These are phyloP conservation scores for Alternaria angustiovoidea DNA, from an alignment of 2,329 filamentous ascomycete genomes.

Conservation along the genomic window DNA sequence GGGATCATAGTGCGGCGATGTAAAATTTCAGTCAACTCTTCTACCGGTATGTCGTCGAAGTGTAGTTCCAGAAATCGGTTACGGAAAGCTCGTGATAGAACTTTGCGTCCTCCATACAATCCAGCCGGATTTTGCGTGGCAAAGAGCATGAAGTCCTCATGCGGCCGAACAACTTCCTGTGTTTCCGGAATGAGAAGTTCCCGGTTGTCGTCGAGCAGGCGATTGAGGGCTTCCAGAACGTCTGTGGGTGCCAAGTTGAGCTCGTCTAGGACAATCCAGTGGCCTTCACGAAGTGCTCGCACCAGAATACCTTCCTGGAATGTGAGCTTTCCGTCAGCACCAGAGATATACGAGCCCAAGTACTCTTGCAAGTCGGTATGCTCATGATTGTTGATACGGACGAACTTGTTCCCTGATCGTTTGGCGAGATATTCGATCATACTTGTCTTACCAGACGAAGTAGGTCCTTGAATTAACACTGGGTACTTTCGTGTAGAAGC, in stretches of 20 bases:
- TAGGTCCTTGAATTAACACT: constrained; percentile 94
- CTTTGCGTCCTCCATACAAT: constrained; percentile 92
- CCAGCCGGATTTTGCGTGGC: constrained; percentile 97
- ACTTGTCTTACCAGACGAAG: constrained; percentile 96
- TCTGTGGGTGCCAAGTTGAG: constrained; percentile 96
- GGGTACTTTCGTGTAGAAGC: constrained; percentile 92
- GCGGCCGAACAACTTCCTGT: constrained; percentile 89
- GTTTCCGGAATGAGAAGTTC: constrained; percentile 97
- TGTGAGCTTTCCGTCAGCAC: constrained; percentile 79
- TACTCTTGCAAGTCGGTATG: constrained; percentile 99
- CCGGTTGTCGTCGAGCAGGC: constrained; percentile 93
- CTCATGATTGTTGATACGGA: constrained; percentile 99
- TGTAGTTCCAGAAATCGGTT: constrained; percentile 97
- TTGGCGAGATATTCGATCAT: constrained; percentile 99
- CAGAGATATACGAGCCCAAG: constrained; percentile 90
- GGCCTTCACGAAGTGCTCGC: constrained; percentile 87
- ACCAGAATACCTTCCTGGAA: constrained; percentile 96
- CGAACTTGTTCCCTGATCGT: constrained; percentile 93
- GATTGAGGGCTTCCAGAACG: constrained; percentile 94
- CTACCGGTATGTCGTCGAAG: constrained; percentile 96
- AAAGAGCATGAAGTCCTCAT: constrained; percentile 96
- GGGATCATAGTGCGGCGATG: constrained; percentile 88
- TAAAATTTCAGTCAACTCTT: constrained; percentile 90
- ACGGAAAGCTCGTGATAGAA: constrained; percentile 90
- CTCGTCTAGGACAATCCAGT: constrained; percentile 98